phyloP scores from a whole-genome alignment of 257 asterid genomes.

The Haberlea rhodopensis region DNA sequence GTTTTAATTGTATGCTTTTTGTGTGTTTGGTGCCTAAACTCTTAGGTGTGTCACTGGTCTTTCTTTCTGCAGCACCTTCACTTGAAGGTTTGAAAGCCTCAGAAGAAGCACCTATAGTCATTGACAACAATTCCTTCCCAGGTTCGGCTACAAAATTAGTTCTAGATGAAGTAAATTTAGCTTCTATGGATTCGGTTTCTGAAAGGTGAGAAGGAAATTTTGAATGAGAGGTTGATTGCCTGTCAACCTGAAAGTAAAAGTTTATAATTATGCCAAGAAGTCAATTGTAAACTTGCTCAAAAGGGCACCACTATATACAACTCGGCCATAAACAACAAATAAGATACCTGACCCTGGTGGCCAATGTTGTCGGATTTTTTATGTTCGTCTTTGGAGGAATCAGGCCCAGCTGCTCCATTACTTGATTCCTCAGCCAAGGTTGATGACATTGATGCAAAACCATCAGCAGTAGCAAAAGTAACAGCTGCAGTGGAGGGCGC shows the following conservation, averaged over 20 bases:
- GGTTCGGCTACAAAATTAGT: constrained; percentile 31
- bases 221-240: constrained; percentile 31
- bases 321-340: constrained; percentile 23
- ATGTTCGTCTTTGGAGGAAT: constrained; percentile 31
- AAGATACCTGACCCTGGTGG: constrained; percentile 52
- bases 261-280: constrained; percentile 4
- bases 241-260: constrained; percentile 44
- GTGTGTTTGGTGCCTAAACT: constrained; percentile 24
- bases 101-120: constrained; percentile 29
- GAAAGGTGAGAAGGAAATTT: constrained; percentile 39
- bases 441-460: constrained; percentile 28
- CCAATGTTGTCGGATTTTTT: constrained; percentile 28
- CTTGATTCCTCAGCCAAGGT: constrained; percentile 31
- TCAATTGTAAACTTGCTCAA: constrained; percentile 19
- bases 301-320: neutral
- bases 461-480: constrained; percentile 30
- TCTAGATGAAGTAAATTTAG: constrained; percentile 25
- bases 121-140: constrained; percentile 29
- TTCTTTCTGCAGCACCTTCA: constrained; percentile 24
- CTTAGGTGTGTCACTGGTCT: constrained; percentile 27
- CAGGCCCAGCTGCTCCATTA: constrained; percentile 32
- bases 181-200: constrained; percentile 30
- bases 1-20: constrained; percentile 32
- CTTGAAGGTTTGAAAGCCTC: constrained; percentile 27
- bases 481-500: constrained; percentile 23